These are phyloP conservation scores for Phaseolus lunatus DNA, from an alignment of 306 rosid genomes.

Conservation along the genomic window DNA sequence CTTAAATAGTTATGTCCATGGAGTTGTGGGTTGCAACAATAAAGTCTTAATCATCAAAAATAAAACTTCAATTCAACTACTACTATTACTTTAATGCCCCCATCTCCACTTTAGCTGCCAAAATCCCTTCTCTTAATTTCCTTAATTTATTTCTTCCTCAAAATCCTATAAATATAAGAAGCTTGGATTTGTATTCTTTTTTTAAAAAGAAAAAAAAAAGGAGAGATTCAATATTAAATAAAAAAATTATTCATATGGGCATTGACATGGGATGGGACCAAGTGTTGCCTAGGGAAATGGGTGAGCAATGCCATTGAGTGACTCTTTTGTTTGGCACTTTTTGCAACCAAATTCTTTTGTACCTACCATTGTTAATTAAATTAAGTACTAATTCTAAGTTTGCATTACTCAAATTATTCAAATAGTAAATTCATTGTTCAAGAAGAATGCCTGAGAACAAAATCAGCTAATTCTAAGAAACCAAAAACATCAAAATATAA, in stretches of 20 bases:
- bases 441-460: background rate
- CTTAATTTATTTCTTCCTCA: slow-evolving; percentile 33
- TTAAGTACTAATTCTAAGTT: background rate
- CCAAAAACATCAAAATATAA: too few relatives aligned
- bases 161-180: slow-evolving; percentile 14
- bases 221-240: too few relatives aligned
- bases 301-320: too few relatives aligned
- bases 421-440: background rate
- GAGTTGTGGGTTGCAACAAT: slow-evolving; percentile 8
- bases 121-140: slow-evolving; percentile 8
- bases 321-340: too few relatives aligned
- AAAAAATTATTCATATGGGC: too few relatives aligned
- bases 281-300: too few relatives aligned
- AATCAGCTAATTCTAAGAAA: too few relatives aligned
- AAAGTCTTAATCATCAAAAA: background rate
- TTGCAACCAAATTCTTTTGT: too few relatives aligned
- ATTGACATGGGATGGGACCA: too few relatives aligned
- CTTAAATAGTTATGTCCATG: background rate
- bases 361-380: slow-evolving; percentile 5
- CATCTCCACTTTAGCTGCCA: slow-evolving; percentile 2
- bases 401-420: slow-evolving; percentile 36
- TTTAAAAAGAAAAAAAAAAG: too few relatives aligned
- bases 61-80: background rate
- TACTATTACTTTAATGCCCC: background rate
- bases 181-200: too few relatives aligned